These are phyloP conservation scores for Cenococcum geophilum DNA, from an alignment of 495 filamentous ascomycete genomes.

Conservation along the genomic window DNA sequence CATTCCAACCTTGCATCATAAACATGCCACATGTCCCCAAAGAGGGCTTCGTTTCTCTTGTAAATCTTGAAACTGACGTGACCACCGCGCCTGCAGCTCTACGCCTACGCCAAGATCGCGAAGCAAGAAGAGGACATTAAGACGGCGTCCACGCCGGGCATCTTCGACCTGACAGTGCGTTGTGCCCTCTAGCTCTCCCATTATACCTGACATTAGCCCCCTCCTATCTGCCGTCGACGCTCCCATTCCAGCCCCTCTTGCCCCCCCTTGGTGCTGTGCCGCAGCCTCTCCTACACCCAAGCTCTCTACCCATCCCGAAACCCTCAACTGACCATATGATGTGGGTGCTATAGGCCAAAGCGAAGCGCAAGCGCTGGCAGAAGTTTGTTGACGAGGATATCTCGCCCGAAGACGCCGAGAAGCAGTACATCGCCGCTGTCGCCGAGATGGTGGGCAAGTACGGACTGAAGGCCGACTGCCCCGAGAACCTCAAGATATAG, in stretches of 20 bases:
- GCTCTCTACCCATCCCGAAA: too few relatives aligned
- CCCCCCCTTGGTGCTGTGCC: too few relatives aligned
- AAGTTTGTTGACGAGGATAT: constrained; percentile 53
- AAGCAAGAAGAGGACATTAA: constrained; percentile 42
- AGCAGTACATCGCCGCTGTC: constrained; percentile 66
- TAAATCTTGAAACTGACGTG: background rate
- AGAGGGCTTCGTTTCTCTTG: constrained; percentile 1
- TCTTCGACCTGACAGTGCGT: constrained; percentile 51
- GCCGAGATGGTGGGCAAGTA: constrained; percentile 62
- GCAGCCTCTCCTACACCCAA: too few relatives aligned
- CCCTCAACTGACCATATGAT: too few relatives aligned
- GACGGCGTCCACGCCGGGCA: constrained; percentile 44
- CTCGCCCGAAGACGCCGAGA: constrained; percentile 58
- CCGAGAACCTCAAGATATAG: too few relatives aligned
- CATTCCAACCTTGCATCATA: too few relatives aligned
- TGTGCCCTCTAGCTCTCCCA: background rate
- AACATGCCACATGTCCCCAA: background rate
- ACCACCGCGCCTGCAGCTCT: too few relatives aligned
- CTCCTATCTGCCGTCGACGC: too few relatives aligned
- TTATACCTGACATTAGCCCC: too few relatives aligned
- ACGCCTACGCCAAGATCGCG: constrained; percentile 53
- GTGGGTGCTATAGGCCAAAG: constrained; percentile 78
- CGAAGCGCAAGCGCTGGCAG: constrained; percentile 72
- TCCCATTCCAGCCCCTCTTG: too few relatives aligned
- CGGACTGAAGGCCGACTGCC: constrained; percentile 37